Percentiles rank a stretch among this genome's conserved stretches.
These are phyloP conservation scores for Colletotrichum sp. DNA, from an alignment of 2,329 filamentous ascomycete species.

Conservation along the genomic window DNA sequence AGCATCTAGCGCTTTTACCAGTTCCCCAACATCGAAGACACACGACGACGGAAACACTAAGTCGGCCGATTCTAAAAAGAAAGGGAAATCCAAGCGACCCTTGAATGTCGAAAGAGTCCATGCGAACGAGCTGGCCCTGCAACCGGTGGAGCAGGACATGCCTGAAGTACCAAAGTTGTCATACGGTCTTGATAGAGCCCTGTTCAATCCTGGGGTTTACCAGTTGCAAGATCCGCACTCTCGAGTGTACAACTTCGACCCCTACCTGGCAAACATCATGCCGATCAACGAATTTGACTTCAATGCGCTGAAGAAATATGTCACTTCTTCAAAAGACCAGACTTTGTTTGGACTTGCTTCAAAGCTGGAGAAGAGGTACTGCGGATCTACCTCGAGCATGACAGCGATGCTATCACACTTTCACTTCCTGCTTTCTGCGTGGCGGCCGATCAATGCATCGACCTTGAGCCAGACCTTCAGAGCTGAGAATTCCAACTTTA, in stretches of 20 bases:
- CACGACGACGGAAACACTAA: not conserved
- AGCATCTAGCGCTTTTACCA: not conserved
- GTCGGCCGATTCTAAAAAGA: not conserved
- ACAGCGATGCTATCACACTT: slow-evolving; percentile 87
- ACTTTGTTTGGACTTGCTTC: slow-evolving; percentile 73
- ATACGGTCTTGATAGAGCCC: slow-evolving; percentile 83
- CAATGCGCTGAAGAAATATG: slow-evolving; percentile 80
- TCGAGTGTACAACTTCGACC: slow-evolving; percentile 94
- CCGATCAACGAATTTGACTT: slow-evolving; percentile 93
- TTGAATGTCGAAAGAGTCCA: not conserved
- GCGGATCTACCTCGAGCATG: slow-evolving; percentile 97
- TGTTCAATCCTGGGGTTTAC: slow-evolving; percentile 95
- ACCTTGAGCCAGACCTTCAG: slow-evolving; percentile 73
- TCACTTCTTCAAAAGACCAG: slow-evolving; percentile 87
- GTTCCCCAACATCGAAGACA: not conserved
- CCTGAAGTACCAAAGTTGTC: slow-evolving; percentile 63
- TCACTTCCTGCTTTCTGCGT: slow-evolving; percentile 86
- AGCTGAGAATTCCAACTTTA: slow-evolving; percentile 69
- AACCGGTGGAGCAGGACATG: slow-evolving; percentile 35
- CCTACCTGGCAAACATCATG: slow-evolving; percentile 92
- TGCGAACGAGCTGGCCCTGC: slow-evolving; percentile 26
- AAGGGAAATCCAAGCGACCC: not conserved
- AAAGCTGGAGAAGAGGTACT: slow-evolving; percentile 76
- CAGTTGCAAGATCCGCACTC: slow-evolving; percentile 88
- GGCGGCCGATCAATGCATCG: slow-evolving; percentile 72